These are phyloP conservation scores for Colletotrichum brevisporum DNA, from an alignment of 2,329 filamentous ascomycete genomes.

Conservation along the genomic window DNA sequence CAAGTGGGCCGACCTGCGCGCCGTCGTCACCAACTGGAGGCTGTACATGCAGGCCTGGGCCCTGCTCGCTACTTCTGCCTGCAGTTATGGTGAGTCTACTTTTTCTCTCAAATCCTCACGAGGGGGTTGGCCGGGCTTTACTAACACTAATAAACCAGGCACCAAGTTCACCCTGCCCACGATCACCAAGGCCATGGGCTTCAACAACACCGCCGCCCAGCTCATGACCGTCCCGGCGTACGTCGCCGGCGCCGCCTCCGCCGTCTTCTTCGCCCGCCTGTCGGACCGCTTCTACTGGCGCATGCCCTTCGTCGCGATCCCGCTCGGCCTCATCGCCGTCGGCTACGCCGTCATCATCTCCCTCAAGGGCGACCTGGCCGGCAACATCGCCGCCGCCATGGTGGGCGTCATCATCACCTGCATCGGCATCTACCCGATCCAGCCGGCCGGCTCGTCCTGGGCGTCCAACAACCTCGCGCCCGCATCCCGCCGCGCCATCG, in stretches of 20 bases:
- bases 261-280: slow-evolving; percentile 73
- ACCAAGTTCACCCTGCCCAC: slow-evolving; percentile 45
- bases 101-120: not conserved
- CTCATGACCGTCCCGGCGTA: slow-evolving; percentile 72
- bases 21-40: slow-evolving; percentile 49
- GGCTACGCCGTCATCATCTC: slow-evolving; percentile 74
- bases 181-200: slow-evolving; percentile 43
- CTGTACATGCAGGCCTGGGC: slow-evolving; percentile 49
- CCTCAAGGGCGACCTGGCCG: slow-evolving; percentile 61
- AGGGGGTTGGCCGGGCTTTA: not conserved
- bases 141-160: slow-evolving; percentile 44
- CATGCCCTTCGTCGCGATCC: slow-evolving; percentile 75
- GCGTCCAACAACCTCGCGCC: slow-evolving; percentile 75
- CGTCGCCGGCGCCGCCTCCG: slow-evolving; percentile 73
- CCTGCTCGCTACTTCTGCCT: slow-evolving; percentile 46
- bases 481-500: slow-evolving; percentile 52
- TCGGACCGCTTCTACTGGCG: slow-evolving; percentile 76
- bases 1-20: slow-evolving; percentile 45
- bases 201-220: slow-evolving; percentile 50
- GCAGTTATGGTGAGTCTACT: slow-evolving; percentile 28
- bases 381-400: slow-evolving; percentile 70
- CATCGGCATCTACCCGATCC: slow-evolving; percentile 78
- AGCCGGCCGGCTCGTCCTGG: slow-evolving; percentile 76
- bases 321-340: slow-evolving; percentile 71
- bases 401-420: slow-evolving; percentile 77